phyloP scores from a whole-genome alignment of 305 asterid species.

The Salvia sclarea region DNA sequence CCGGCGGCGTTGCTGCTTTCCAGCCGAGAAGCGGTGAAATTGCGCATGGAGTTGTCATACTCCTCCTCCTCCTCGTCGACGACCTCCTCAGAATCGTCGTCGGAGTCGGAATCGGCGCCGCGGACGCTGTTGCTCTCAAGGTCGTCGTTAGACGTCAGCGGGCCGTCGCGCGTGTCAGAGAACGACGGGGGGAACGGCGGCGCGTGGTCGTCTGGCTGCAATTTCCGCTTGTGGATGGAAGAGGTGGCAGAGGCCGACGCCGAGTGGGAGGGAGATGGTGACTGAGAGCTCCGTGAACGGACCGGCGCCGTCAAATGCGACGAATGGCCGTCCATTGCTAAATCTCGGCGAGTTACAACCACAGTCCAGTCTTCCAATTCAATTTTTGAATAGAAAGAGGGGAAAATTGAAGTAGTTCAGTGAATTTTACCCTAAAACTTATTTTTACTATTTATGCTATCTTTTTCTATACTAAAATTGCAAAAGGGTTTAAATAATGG shows the following conservation, averaged over 20 bases:
- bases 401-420: neutral
- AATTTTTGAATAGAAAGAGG: neutral
- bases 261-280: constrained; percentile 95
- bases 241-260: constrained; percentile 98
- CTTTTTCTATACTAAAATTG: too few species aligned
- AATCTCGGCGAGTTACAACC: neutral
- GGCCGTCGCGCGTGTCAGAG: constrained; percentile 90
- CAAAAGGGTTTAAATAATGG: too few species aligned
- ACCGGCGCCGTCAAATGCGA: constrained; percentile 74
- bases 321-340: constrained; percentile 63
- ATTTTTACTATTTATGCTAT: too few species aligned
- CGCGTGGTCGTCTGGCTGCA: constrained; percentile 73
- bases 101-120: constrained; percentile 87
- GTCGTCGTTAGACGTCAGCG: constrained; percentile 89
- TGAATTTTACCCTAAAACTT: neutral
- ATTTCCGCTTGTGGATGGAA: constrained; percentile 81
- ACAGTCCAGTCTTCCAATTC: neutral
- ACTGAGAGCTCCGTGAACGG: constrained; percentile 91
- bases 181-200: constrained; percentile 82
- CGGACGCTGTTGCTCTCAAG: constrained; percentile 95
- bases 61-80: constrained; percentile 86
- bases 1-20: constrained; percentile 50
- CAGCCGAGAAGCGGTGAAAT: constrained; percentile 80
- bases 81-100: constrained; percentile 85
- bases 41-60: constrained; percentile 78